Base-by-base conservation (phyloP, 2,329 filamentous ascomycete species). In the Fusarium hainanense region DNA sequence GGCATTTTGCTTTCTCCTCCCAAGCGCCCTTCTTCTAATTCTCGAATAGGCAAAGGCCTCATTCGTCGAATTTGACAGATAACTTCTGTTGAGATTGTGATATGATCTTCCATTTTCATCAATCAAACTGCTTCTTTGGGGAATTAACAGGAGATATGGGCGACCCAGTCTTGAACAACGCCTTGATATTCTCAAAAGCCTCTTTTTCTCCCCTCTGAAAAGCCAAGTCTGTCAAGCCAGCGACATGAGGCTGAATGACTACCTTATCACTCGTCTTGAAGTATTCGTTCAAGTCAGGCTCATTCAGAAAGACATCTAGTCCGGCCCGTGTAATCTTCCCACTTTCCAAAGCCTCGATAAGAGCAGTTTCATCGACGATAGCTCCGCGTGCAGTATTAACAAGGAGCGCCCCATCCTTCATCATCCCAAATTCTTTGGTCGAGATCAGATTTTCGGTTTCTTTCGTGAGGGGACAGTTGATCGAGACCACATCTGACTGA, bases 381-480 rank as follows among this genome's bases (percentile, higher is more conserved):
- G 80, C 79, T 0, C 85, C 85, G 0, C 85, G 79, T 0, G 85
- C 82, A 0, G 85, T 87, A 69, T 88, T 88, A 32, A 87, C 77
- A 6, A 88, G 70, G 55, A 83, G 80, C 0, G 78, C 74, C 0
- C 84, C 83, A 3, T 80, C 76, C 60, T 85, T 87, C 82, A 87
- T 86, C 18, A 75, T 77, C 0, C 74, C 71, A 16, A 87, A 83
- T 65, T 85, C 79, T 0, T 64, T 66, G 0, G 70, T 61, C 0
- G 78, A 78, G 16, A 86, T 82, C 27, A 85, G 61, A 4, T 78
- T 74, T 2, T 69, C 80, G 0, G 84, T 86, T 5, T 76, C 59
- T 0, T 70, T 72, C 30, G 78, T 84, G 0, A 85, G 75, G 0
- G 84, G 84, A 40, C 78, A 79, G 60, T 78, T 77, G 9, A 82